phyloP scores from a whole-genome alignment of 2,329 filamentous ascomycete genomes.

The Stenocarpella maydis region DNA sequence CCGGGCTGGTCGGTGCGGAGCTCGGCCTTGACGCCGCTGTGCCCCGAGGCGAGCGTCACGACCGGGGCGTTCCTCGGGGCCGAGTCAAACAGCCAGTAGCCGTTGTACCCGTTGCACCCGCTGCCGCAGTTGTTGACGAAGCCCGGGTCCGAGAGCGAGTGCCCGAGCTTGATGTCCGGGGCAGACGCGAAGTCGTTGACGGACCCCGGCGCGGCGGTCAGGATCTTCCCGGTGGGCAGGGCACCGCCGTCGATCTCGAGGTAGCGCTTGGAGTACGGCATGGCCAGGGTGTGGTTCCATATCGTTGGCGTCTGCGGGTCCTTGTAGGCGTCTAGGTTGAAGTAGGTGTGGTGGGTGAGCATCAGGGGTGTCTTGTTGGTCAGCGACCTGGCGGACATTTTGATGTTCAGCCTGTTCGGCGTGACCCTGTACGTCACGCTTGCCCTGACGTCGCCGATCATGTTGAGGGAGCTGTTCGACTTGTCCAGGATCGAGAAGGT shows the following conservation, averaged over 20 bases:
- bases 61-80: constrained; percentile 50
- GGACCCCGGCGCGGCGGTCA: constrained; percentile 60
- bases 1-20: constrained; percentile 75
- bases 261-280: constrained; percentile 68
- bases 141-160: constrained; percentile 62
- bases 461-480: constrained; percentile 64
- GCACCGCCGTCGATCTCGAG: constrained; percentile 63
- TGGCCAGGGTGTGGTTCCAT: constrained; percentile 69
- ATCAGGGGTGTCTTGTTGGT: constrained; percentile 63
- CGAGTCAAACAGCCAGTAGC: constrained; percentile 57
- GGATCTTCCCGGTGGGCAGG: constrained; percentile 69
- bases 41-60: constrained; percentile 66
- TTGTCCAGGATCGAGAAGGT: constrained; percentile 71
- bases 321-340: constrained; percentile 72
- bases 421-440: constrained; percentile 70
- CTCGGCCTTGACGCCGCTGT: constrained; percentile 74
- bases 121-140: constrained; percentile 69
- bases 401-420: constrained; percentile 65
- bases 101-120: constrained; percentile 79
- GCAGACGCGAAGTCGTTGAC: constrained; percentile 73
- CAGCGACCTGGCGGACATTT: constrained; percentile 65
- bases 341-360: constrained; percentile 73
- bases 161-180: constrained; percentile 67
- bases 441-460: constrained; percentile 68
- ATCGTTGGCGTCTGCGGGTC: constrained; percentile 63